phyloP scores from a whole-genome alignment of 257 asterid genomes.

The Avicennia marina region DNA sequence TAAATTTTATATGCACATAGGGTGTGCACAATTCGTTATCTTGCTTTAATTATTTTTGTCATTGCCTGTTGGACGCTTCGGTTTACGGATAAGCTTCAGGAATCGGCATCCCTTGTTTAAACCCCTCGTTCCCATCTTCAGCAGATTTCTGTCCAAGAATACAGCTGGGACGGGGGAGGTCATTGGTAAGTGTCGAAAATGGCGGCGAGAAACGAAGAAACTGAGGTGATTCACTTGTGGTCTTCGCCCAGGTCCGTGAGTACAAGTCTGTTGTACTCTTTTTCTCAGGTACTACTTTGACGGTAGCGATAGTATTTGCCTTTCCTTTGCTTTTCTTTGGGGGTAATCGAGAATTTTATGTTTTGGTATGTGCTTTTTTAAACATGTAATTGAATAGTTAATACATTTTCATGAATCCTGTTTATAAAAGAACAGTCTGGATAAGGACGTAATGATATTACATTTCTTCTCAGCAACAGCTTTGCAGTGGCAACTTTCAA shows the following conservation, averaged over 20 bases:
- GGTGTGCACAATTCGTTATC: too few species aligned
- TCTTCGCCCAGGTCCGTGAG: conserved; percentile 42
- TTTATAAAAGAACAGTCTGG: background rate
- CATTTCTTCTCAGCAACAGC: background rate
- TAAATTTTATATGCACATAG: too few species aligned
- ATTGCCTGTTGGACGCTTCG: too few species aligned
- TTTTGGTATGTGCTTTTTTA: background rate
- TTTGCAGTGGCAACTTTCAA: background rate
- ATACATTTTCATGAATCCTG: background rate
- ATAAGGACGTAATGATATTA: background rate
- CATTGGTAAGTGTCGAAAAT: conserved; percentile 1
- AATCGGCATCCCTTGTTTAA: too few species aligned
- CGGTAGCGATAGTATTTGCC: background rate
- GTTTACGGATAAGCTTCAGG: too few species aligned
- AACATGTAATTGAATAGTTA: background rate
- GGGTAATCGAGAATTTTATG: background rate
- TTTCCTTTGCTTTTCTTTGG: too few species aligned
- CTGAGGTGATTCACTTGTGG: conserved; percentile 43
- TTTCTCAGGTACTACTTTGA: conserved; percentile 32
- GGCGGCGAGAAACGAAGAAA: conserved; percentile 21
- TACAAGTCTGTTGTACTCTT: conserved; percentile 47
- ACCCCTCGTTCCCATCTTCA: too few species aligned
- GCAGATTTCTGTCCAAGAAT: too few species aligned
- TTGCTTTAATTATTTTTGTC: too few species aligned
- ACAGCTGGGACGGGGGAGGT: too few species aligned